A percentile compares a stretch with the other conserved stretches of the same genome.
These are phyloP conservation scores for Chrysoporthe cubensis DNA, from an alignment of 2,329 filamentous ascomycete species.

Conservation along the genomic window DNA sequence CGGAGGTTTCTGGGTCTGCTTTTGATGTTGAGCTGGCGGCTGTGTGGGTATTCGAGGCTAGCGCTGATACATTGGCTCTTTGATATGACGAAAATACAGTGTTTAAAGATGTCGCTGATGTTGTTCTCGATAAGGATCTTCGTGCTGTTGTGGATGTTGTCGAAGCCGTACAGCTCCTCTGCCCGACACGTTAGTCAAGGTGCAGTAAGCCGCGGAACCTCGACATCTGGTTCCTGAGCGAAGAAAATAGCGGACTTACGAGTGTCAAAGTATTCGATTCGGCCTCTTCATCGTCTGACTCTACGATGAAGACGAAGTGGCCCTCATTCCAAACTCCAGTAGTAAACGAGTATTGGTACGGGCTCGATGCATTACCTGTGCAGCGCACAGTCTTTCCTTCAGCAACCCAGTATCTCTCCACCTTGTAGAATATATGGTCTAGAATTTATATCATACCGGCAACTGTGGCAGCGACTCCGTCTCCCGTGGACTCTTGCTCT, in stretches of 20 bases:
- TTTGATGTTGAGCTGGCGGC: not conserved
- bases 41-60: not conserved
- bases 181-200: not conserved
- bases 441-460: constrained; percentile 2
- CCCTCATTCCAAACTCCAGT: constrained; percentile 6
- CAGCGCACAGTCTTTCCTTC: not conserved
- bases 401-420: not conserved
- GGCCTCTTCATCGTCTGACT: constrained; percentile 9
- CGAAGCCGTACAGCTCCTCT: constrained; percentile 4
- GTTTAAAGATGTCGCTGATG: not conserved
- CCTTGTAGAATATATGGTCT: not conserved
- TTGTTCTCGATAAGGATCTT: not conserved
- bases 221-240: not conserved
- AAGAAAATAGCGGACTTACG: not conserved
- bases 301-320: constrained; percentile 11
- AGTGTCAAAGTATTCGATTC: constrained; percentile 6
- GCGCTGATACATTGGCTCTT: not conserved
- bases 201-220: not conserved
- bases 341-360: constrained; percentile 5
- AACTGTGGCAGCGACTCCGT: constrained; percentile 7
- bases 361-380: constrained; percentile 10
- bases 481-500: constrained; percentile 2
- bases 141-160: constrained; percentile 3
- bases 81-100: not conserved
- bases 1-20: not conserved